Evolutionary conservation across 116 monocot species (phyloP), one percentile per base, ranked within the genome.

Genomic region (Posidonia oceanica): DNA sequence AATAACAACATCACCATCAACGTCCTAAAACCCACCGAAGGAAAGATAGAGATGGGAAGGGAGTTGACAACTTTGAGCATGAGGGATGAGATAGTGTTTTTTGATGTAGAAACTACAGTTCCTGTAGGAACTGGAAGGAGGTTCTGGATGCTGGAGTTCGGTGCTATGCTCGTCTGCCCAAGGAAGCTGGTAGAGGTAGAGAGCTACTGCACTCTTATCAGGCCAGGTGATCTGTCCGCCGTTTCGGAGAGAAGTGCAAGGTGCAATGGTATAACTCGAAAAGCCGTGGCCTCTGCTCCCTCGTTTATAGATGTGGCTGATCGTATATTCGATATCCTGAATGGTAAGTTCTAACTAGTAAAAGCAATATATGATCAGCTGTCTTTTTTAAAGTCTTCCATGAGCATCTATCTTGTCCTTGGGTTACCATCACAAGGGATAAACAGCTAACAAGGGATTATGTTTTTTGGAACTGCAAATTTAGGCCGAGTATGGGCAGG

Each of bases 101-200:
- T 93, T 52, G 93, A 93, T 71, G 84, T 93, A 4, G 93, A 93
- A 57, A 92, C 92, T 0, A 88, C 92, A 14, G 78, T 82, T 1
- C 81, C 92, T 39, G 3, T 55, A 0, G 63, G 52, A 4, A 6
- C 61, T 0, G 76, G 76, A 23, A 60, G 68, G 41, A 52, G 80
- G 42, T 84, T 91, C 64, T 81, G 78, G 79, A 36, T 94, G 67
- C 39, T 94, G n/a, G 94, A 94, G 79, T 94, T 91, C 48, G 91
- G 94, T 4, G 88, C 94, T 0, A 87, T 90, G 4, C 51, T 87
- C 11, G 90, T 94, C 2, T 94, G 94, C 70, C 90, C 94, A 0
- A 69, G 78, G 64, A 90, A 82, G 59, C 87, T 94, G 11, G 83
- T 83, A 40, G 94, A 94, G 79, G 54, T 94, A 15, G 90, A 73